These are phyloP conservation scores for Gonium pectorale DNA, from an alignment of 139 green algal species.

Conservation along the genomic window DNA sequence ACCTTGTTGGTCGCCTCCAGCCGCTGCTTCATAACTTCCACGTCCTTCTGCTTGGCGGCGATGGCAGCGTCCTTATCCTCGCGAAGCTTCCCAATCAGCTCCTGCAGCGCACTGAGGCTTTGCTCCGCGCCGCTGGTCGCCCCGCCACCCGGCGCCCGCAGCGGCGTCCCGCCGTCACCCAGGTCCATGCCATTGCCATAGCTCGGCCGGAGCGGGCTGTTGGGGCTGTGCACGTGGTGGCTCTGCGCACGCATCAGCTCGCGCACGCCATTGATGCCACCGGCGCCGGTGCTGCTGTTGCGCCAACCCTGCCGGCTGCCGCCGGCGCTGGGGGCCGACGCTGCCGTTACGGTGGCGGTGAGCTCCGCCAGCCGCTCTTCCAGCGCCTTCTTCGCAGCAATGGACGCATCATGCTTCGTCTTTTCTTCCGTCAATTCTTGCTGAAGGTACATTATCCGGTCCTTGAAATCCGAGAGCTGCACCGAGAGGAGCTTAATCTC, in stretches of 20 bases:
- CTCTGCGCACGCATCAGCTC: constrained; percentile 1
- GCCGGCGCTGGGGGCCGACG: background rate
- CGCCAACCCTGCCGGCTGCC: constrained; percentile 20
- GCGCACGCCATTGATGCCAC: background rate
- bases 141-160: background rate
- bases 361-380: constrained; percentile 34
- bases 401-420: constrained; percentile 16
- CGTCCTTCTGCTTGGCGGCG: constrained; percentile 25
- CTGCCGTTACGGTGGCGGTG: background rate
- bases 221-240: constrained; percentile 12
- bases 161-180: background rate
- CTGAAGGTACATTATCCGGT: constrained; percentile 43
- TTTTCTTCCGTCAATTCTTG: constrained; percentile 35
- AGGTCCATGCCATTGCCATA: background rate
- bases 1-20: constrained; percentile 23
- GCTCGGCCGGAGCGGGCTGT: too few relatives aligned
- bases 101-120: constrained; percentile 8
- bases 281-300: constrained; percentile 16
- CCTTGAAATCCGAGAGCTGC: constrained; percentile 44
- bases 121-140: constrained; percentile 6
- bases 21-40: background rate
- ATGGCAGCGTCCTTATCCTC: constrained; percentile 28
- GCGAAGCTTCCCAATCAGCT: constrained; percentile 5
- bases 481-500: constrained; percentile 3
- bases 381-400: constrained; percentile 5